These are phyloP conservation scores for Phaeotremella fagi DNA, from an alignment of 768 basidiomycete genomes.

Conservation along the genomic window DNA sequence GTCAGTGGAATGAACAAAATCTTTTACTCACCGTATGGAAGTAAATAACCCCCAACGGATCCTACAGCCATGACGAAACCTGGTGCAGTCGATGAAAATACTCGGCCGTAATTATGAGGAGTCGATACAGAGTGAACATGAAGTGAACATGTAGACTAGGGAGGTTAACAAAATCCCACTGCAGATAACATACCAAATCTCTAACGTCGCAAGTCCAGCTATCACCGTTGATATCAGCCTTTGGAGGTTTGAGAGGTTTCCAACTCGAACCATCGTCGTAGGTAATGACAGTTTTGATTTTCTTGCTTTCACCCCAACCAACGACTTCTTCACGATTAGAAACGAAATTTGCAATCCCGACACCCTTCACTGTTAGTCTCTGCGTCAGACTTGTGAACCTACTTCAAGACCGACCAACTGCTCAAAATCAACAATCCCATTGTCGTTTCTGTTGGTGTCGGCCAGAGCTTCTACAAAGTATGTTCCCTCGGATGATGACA, in stretches of 20 bases:
- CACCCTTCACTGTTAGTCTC: slow-evolving; percentile 59
- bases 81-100: slow-evolving; percentile 92
- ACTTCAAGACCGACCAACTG: slow-evolving; percentile 50
- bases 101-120: slow-evolving; percentile 86
- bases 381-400: slow-evolving; percentile 53
- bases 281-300: slow-evolving; percentile 72
- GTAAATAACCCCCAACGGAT: slow-evolving; percentile 65
- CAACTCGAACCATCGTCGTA: slow-evolving; percentile 90
- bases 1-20: slow-evolving; percentile 2
- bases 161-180: neutral
- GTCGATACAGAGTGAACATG: slow-evolving; percentile 90
- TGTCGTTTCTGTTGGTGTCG: slow-evolving; percentile 84
- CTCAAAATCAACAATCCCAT: slow-evolving; percentile 92
- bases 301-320: slow-evolving; percentile 62
- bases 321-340: slow-evolving; percentile 79
- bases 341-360: slow-evolving; percentile 86
- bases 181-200: slow-evolving; percentile 44
- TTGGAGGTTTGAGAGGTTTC: slow-evolving; percentile 62
- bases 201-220: slow-evolving; percentile 60
- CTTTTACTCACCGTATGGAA: slow-evolving; percentile 55
- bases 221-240: slow-evolving; percentile 59
- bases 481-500: slow-evolving; percentile 92
- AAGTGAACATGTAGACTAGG: slow-evolving; percentile 63
- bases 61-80: slow-evolving; percentile 97
- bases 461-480: slow-evolving; percentile 86